These are phyloP conservation scores for Phytophthora uliginosa DNA, from an alignment of 352 stramenopile genomes.

Conservation along the genomic window DNA sequence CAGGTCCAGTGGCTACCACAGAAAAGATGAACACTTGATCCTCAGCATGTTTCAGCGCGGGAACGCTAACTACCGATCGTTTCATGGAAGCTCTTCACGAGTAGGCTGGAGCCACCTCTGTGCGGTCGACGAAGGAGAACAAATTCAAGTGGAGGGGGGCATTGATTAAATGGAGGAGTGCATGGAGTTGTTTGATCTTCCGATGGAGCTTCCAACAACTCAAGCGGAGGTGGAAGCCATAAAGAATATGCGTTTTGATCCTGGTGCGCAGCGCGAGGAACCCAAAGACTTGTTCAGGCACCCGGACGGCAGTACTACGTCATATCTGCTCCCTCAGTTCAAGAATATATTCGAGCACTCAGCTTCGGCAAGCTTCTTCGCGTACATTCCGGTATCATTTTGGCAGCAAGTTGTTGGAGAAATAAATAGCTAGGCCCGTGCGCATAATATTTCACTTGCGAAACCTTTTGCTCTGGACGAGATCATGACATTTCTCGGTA, in stretches of 20 bases:
- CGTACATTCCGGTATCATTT: slow-evolving; percentile 34
- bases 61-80: slow-evolving; percentile 11
- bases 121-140: slow-evolving; percentile 3
- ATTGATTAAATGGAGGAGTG: slow-evolving; percentile 18
- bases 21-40: background rate
- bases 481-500: background rate
- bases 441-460: slow-evolving; percentile 9
- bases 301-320: slow-evolving; percentile 4
- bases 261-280: background rate
- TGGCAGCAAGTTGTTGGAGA: slow-evolving; percentile 38
- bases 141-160: background rate
- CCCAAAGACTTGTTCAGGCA: slow-evolving; percentile 1
- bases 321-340: slow-evolving; percentile 6
- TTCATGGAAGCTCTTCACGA: slow-evolving; percentile 3
- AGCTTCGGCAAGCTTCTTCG: slow-evolving; percentile 35
- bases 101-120: slow-evolving; percentile 7
- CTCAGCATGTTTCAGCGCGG: background rate
- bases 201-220: slow-evolving; percentile 6
- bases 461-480: background rate
- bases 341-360: slow-evolving; percentile 34
- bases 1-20: slow-evolving; percentile 17
- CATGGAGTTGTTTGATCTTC: background rate
- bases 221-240: background rate
- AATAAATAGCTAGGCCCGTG: slow-evolving; percentile 25
- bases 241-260: background rate